Conservation (phyloP, 2,329 filamentous ascomycete species). For the Cercospora beticola region DNA sequence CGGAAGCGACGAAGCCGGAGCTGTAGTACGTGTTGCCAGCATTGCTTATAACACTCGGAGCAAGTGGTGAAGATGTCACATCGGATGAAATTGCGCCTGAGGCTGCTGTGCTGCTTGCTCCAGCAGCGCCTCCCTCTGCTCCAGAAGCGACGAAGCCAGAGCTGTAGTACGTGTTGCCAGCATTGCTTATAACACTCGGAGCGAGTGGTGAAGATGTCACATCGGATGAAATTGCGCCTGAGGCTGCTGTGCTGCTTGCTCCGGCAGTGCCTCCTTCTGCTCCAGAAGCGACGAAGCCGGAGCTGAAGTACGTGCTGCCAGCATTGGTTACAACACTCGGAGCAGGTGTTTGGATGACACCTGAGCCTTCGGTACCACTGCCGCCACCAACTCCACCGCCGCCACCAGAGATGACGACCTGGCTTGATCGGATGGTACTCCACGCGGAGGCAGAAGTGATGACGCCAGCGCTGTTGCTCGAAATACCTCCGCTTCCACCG, state of each 20-base stretch:
- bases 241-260: conserved; percentile 18
- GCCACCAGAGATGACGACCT: conserved; percentile 22
- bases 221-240: background rate
- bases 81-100: conserved; percentile 17
- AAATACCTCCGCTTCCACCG: conserved; percentile 20
- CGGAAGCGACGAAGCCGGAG: conserved; percentile 25
- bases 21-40: conserved; percentile 27
- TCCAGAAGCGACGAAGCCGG: conserved; percentile 25
- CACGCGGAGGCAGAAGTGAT: conserved; percentile 26
- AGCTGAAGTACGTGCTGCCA: conserved; percentile 28
- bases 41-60: conserved; percentile 23
- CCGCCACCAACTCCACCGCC: conserved; percentile 20
- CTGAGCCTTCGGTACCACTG: conserved; percentile 20
- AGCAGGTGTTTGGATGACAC: conserved; percentile 17
- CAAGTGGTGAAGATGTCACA: background rate
- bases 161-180: conserved; percentile 28
- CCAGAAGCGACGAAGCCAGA: conserved; percentile 27
- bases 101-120: conserved; percentile 18
- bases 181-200: conserved; percentile 24
- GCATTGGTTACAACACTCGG: conserved; percentile 24
- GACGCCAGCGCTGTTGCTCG: conserved; percentile 22
- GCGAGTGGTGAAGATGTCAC: conserved; percentile 1
- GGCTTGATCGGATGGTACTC: conserved; percentile 23
- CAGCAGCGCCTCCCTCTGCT: conserved; percentile 17
- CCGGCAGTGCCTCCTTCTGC: conserved; percentile 20